Evolutionary conservation across 768 basidiomycete species (phyloP).

Genomic region (Leucogyrophana mollusca): DNA sequence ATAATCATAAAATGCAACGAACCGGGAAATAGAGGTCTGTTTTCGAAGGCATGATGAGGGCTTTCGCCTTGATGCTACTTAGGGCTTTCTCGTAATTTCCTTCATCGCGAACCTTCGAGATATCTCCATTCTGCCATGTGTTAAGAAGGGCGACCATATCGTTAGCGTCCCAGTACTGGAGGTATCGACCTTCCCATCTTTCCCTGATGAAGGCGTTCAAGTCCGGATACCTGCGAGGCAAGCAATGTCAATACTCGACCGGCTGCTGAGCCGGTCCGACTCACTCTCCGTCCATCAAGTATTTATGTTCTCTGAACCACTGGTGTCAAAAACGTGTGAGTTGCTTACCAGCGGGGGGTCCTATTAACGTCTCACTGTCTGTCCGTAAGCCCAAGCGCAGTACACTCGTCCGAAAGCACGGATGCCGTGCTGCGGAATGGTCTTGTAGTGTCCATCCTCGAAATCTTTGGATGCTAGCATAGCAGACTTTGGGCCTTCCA

Average conservation of each 20-base stretch:
- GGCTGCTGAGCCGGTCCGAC: too few relatives aligned
- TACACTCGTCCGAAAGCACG: constrained; percentile 60
- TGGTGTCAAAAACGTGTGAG: too few relatives aligned
- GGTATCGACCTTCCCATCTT: constrained; percentile 47
- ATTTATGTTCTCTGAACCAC: constrained; percentile 55
- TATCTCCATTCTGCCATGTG: constrained; percentile 55
- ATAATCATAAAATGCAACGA: too few relatives aligned
- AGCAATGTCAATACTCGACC: background rate
- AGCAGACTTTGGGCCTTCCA: constrained; percentile 60
- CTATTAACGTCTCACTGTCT: constrained; percentile 53
- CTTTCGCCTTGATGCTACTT: constrained; percentile 46
- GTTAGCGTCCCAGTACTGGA: constrained; percentile 53
- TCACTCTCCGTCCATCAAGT: constrained; percentile 43
- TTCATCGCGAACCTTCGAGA: constrained; percentile 43
- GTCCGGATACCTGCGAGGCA: constrained; percentile 39
- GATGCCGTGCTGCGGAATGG: constrained; percentile 45
- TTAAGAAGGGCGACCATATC: constrained; percentile 48
- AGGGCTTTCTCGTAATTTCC: constrained; percentile 44
- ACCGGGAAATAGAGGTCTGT: constrained; percentile 64
- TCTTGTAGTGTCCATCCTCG: constrained; percentile 50
- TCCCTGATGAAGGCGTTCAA: constrained; percentile 49
- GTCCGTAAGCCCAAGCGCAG: constrained; percentile 60
- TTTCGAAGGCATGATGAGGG: constrained; percentile 58
- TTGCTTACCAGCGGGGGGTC: too few relatives aligned
- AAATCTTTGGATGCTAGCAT: constrained; percentile 55